A percentile compares a stretch with the other conserved stretches of the same genome.
Evolutionary conservation across 2,329 filamentous ascomycete genomes (phyloP).

Genomic region (Pseudocercospora fijiensis): DNA sequence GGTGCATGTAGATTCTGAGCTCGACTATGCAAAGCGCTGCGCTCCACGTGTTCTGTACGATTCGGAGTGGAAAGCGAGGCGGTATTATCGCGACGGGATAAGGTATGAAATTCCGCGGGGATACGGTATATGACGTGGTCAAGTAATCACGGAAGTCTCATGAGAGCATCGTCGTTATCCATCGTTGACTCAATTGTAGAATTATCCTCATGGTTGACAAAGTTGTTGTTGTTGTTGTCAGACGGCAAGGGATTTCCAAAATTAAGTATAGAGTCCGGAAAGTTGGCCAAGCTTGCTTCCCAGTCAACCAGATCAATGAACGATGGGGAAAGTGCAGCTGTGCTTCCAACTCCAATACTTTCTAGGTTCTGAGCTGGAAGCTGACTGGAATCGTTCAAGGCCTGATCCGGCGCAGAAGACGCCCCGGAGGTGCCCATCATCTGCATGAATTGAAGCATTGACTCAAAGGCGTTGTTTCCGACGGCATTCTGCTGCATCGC

Average conservation of each 20-base stretch:
- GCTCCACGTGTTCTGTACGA: background rate
- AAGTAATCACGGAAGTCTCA: background rate
- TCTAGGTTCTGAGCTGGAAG: background rate
- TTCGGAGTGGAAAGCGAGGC: background rate
- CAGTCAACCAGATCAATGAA: constrained; percentile 5
- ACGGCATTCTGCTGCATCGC: background rate
- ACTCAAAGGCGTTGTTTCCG: background rate
- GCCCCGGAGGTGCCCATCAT: background rate
- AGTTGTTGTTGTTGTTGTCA: background rate
- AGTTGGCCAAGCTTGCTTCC: constrained; percentile 3
- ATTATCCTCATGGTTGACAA: background rate
- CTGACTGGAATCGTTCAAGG: background rate
- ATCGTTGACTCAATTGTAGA: background rate
- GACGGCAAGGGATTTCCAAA: background rate
- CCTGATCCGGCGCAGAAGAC: background rate
- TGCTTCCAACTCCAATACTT: background rate
- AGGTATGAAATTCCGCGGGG: background rate
- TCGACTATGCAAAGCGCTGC: background rate
- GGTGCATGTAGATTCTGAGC: background rate
- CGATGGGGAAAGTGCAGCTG: background rate
- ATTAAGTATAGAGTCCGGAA: background rate
- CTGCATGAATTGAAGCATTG: constrained; percentile 2
- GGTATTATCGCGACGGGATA: background rate
- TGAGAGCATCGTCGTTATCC: background rate
- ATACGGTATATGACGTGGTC: background rate